Evolutionary conservation across 768 basidiomycete species (phyloP).

Genomic region (Filobasidium floriforme): DNA sequence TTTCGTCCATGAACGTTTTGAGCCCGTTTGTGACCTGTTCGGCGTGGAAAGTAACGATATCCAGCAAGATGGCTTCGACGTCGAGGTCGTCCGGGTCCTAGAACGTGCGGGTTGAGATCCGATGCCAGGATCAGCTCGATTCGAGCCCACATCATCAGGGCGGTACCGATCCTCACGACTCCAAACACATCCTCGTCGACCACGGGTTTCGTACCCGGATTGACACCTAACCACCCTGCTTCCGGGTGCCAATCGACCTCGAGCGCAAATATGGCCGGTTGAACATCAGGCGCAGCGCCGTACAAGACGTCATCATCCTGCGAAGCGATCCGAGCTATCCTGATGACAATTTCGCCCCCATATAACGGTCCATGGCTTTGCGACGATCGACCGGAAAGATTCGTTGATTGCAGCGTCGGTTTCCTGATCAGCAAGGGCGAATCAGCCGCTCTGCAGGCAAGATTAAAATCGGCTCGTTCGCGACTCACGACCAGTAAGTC

Average conservation of each 20-base stretch:
- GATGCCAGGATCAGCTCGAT: too few relatives aligned
- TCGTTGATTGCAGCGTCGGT: neutral
- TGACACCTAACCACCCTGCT: neutral
- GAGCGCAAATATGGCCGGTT: neutral
- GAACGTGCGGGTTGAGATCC: neutral
- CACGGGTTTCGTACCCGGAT: neutral
- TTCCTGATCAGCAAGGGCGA: neutral
- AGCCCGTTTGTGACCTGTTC: neutral
- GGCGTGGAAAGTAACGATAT: neutral
- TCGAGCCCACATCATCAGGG: too few relatives aligned
- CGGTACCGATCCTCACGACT: neutral
- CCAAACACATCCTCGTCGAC: neutral
- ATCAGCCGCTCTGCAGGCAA: too few relatives aligned
- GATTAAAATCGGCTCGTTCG: neutral
- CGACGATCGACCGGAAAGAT: neutral
- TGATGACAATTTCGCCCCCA: neutral
- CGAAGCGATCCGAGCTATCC: neutral
- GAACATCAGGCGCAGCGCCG: neutral
- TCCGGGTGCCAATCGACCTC: constrained; percentile 1
- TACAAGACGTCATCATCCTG: neutral
- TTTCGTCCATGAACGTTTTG: neutral
- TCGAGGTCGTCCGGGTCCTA: neutral
- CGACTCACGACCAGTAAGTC: constrained; percentile 2
- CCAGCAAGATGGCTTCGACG: constrained; percentile 1
- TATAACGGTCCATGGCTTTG: neutral